Evolutionary conservation across 441 rosid species (phyloP), one percentile per base, ranked within the genome.

Genomic region (Cnidoscolus chayamansa): DNA sequence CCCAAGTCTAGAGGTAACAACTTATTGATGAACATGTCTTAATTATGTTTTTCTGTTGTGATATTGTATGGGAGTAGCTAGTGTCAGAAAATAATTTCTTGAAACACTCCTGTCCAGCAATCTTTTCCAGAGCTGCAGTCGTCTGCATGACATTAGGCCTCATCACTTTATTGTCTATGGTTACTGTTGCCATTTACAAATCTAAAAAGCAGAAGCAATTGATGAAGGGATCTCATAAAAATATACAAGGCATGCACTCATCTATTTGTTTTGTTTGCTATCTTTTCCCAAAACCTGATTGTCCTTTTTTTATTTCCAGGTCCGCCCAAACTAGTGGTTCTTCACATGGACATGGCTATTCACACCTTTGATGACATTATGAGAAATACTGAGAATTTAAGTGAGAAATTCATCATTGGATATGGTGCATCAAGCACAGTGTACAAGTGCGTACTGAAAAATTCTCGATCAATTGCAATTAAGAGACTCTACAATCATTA

Each of bases 341-440:
- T 94, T 70, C 99, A 89, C 75, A 91, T 92, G 99, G 97, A 87
- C 80, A 87, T 94, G 97, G 99, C 99, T 13, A 80, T 91, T 71
- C 98, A 91, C 78, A 86, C 93, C 1, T 84, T 92, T 43, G 98
- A 91, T 61, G 99, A 94, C 72, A 86, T 94, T 67, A 89, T 94
- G 97, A 86, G 93, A 76, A 81, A 77, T 45, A 94, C 99, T 0
- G 98, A 94, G 81, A 87, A 94, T 58, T 82, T 94, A 43, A 87
- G 71, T 63, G 98, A 92, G 77, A 94, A 92, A 82, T 89, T 82
- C 61, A 81, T 88, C 31, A 77, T 91, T 32, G 99, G 99, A 32
- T 89, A 87, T 63, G 99, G 99, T 57, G 97, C 96, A 64, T 88
- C 97, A 45, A 88, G 98, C 83, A 90, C 93, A 2, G 97, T 94